phyloP scores from a whole-genome alignment of 768 basidiomycete species.

The Suillus plorans region DNA sequence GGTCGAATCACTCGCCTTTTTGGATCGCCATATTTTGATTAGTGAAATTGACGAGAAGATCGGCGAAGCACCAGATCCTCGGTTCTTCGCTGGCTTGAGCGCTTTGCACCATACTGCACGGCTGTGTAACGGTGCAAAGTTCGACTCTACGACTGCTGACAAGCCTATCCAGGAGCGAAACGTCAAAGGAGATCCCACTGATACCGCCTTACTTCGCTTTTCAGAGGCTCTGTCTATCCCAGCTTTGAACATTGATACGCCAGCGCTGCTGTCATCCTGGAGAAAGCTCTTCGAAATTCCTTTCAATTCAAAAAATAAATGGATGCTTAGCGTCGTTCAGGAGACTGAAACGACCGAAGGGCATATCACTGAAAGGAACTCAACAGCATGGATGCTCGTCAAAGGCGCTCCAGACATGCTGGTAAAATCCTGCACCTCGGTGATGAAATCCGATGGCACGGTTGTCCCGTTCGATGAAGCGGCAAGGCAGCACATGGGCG shows the following conservation, averaged over 20 bases:
- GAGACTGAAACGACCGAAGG: constrained; percentile 18
- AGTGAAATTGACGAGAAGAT: constrained; percentile 21
- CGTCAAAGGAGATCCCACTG: constrained; percentile 50
- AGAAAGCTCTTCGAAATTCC: constrained; percentile 37
- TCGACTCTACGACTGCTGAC: constrained; percentile 34
- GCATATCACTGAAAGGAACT: constrained; percentile 9
- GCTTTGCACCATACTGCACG: constrained; percentile 41
- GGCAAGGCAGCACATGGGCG: constrained; percentile 20
- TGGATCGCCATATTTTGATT: constrained; percentile 25
- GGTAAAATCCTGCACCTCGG: constrained; percentile 38
- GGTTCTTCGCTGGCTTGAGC: constrained; percentile 25
- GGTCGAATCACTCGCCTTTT: constrained; percentile 40
- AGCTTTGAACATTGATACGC: constrained; percentile 18
- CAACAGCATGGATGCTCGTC: constrained; percentile 38
- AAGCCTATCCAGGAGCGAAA: constrained; percentile 32
- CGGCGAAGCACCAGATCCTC: constrained; percentile 10
- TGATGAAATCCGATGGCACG: constrained; percentile 33
- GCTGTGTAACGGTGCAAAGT: constrained; percentile 60
- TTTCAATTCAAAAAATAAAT: constrained; percentile 56
- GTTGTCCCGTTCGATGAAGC: constrained; percentile 29
- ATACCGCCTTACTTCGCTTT: constrained; percentile 54
- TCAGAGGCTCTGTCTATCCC: constrained; percentile 33
- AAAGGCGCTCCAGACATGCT: constrained; percentile 65
- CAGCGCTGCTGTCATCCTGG: constrained; percentile 22
- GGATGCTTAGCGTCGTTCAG: constrained; percentile 49